These are phyloP conservation scores for Sinapis alba DNA, from an alignment of 441 rosid genomes.

Conservation along the genomic window DNA sequence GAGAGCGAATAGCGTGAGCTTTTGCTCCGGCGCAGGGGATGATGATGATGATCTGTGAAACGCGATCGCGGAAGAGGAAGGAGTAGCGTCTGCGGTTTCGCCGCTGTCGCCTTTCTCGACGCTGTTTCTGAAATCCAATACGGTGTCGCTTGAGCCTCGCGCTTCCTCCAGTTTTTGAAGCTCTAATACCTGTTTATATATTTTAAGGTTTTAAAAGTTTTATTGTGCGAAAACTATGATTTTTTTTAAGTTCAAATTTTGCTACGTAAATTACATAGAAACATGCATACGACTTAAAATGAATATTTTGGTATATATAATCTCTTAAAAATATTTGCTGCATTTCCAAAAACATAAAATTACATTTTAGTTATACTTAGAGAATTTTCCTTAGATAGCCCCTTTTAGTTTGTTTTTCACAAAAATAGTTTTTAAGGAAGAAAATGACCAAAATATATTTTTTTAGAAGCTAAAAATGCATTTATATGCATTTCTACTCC, in stretches of 20 bases:
- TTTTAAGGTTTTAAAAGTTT: neutral
- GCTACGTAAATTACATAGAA: neutral
- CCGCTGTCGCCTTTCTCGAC: constrained; percentile 60
- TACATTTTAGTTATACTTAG: too few relatives aligned
- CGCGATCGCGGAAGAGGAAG: constrained; percentile 36
- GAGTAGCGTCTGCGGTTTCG: constrained; percentile 42
- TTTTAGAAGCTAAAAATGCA: too few relatives aligned
- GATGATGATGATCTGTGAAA: constrained; percentile 12
- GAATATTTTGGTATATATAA: too few relatives aligned
- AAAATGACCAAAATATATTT: too few relatives aligned
- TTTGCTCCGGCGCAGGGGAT: constrained; percentile 72
- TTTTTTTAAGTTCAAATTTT: too few relatives aligned
- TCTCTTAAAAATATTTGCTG: too few relatives aligned
- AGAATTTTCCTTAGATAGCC: too few relatives aligned
- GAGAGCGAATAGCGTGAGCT: constrained; percentile 86
- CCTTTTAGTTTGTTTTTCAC: too few relatives aligned
- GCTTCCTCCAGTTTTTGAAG: constrained; percentile 53
- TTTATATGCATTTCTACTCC: too few relatives aligned
- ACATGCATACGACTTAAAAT: too few relatives aligned
- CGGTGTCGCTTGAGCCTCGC: constrained; percentile 52
- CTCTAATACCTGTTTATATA: constrained; percentile 38
- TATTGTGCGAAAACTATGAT: neutral
- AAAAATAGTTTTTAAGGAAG: too few relatives aligned
- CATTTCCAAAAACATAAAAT: too few relatives aligned
- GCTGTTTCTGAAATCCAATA: constrained; percentile 58